Conservation (phyloP, 2,329 filamentous ascomycete species). For the Pleomassaria siparia region DNA sequence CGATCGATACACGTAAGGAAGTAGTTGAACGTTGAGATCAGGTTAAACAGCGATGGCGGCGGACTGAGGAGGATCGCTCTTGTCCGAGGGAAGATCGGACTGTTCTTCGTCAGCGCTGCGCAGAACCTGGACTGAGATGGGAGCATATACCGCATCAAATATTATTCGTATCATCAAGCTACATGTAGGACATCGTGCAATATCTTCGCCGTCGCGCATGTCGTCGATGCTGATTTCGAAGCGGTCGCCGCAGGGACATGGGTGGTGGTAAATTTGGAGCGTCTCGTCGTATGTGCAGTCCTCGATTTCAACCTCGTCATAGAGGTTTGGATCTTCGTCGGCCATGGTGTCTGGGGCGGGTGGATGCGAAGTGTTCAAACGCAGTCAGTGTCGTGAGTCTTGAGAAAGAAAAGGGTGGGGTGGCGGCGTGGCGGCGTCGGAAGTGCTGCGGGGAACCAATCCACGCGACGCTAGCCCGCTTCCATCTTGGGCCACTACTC, state of each 20-base stretch:
- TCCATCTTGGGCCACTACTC: neutral
- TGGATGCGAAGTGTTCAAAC: neutral
- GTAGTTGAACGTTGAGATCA: neutral
- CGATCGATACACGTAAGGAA: neutral
- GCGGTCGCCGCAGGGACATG: conserved; percentile 93
- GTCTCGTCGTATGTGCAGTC: conserved; percentile 91
- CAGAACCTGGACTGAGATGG: neutral
- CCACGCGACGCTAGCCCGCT: neutral
- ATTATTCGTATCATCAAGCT: conserved; percentile 96
- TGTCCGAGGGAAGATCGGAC: conserved; percentile 35
- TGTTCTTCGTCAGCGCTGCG: conserved; percentile 8
- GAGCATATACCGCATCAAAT: conserved; percentile 71
- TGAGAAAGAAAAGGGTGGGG: neutral
- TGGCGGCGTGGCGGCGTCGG: neutral
- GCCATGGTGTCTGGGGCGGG: conserved; percentile 24
- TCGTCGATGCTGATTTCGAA: conserved; percentile 90
- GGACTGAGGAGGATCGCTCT: conserved; percentile 21
- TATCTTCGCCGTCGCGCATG: conserved; percentile 83
- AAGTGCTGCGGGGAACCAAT: neutral
- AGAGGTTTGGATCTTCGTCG: conserved; percentile 63
- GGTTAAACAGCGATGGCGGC: conserved; percentile 29
- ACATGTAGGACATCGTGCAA: conserved; percentile 96
- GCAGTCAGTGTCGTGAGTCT: neutral
- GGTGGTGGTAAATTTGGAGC: conserved; percentile 90
- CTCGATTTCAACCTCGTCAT: conserved; percentile 98